Evolutionary conservation across 495 filamentous ascomycete genomes (phyloP).

Genomic region (Hypoxylon cercidicola): DNA sequence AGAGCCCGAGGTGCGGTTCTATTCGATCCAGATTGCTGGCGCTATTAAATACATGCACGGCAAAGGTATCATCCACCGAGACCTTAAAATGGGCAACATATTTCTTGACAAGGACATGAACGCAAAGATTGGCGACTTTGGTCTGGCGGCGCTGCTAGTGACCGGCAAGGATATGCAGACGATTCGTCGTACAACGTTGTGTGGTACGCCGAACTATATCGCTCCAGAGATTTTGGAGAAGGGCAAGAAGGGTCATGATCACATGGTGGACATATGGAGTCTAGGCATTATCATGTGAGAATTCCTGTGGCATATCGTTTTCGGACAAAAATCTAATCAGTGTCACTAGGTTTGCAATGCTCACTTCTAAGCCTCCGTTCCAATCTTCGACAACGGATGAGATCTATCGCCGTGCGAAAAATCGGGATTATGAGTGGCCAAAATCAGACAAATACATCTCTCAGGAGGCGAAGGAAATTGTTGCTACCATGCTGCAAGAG

Average conservation of each 20-base stretch:
- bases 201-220: constrained; percentile 98
- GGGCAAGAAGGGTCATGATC: constrained; percentile 87
- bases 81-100: constrained; percentile 97
- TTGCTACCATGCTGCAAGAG: constrained; percentile 77
- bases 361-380: constrained; percentile 88
- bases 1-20: constrained; percentile 89
- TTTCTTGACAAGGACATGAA: constrained; percentile 98
- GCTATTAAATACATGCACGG: constrained; percentile 97
- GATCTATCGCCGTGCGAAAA: constrained; percentile 81
- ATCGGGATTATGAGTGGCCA: constrained; percentile 81
- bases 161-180: constrained; percentile 83
- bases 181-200: constrained; percentile 85
- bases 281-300: constrained; percentile 93
- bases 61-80: constrained; percentile 93
- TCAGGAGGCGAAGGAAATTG: constrained; percentile 78
- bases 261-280: constrained; percentile 95
- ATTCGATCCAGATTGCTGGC: constrained; percentile 91
- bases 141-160: constrained; percentile 89
- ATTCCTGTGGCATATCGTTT: background rate
- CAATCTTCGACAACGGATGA: constrained; percentile 87
- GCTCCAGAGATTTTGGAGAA: constrained; percentile 93
- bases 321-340: constrained; percentile 31
- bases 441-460: constrained; percentile 64
- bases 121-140: constrained; percentile 97
- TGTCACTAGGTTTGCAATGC: constrained; percentile 78